Conservation (phyloP, 2,329 filamentous ascomycete genomes). For the Ophiostoma pallidulum region DNA sequence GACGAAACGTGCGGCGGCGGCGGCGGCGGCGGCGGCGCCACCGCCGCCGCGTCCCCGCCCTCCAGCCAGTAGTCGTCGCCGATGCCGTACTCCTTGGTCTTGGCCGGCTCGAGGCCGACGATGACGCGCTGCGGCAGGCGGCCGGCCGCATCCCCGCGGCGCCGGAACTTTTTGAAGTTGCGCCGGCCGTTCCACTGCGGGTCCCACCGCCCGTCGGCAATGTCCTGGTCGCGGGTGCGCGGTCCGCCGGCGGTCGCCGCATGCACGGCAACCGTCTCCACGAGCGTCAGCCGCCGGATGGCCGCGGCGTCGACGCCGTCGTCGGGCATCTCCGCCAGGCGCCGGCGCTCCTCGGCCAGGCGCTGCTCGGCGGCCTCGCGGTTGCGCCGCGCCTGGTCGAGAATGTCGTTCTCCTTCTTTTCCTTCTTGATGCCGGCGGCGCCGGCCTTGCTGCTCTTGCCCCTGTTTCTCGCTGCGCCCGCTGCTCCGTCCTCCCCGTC, state of each 20-base stretch:
- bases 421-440: conserved; percentile 27
- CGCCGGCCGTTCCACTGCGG: conserved; percentile 86
- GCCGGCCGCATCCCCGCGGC: conserved; percentile 40
- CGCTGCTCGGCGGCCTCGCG: conserved; percentile 59
- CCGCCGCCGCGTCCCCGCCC: conserved; percentile 28
- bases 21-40: conserved; percentile 18
- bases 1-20: conserved; percentile 12
- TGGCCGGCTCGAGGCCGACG: conserved; percentile 61
- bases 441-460: conserved; percentile 28
- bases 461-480: conserved; percentile 20
- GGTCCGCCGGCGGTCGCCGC: no score
- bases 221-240: conserved; percentile 38
- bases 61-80: conserved; percentile 71
- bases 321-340: conserved; percentile 42
- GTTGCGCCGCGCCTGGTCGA: conserved; percentile 53
- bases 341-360: conserved; percentile 43
- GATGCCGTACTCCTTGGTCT: conserved; percentile 61
- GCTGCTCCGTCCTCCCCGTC: conserved; percentile 15
- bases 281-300: conserved; percentile 63
- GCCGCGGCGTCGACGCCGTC: conserved; percentile 61
- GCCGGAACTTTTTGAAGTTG: conserved; percentile 87
- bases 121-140: conserved; percentile 44
- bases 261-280: conserved; percentile 66
- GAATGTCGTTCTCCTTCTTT: conserved; percentile 51
- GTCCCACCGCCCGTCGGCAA: conserved; percentile 61